Conservation (phyloP, 2,329 filamentous ascomycete species). For the Grosmannia serpens region DNA sequence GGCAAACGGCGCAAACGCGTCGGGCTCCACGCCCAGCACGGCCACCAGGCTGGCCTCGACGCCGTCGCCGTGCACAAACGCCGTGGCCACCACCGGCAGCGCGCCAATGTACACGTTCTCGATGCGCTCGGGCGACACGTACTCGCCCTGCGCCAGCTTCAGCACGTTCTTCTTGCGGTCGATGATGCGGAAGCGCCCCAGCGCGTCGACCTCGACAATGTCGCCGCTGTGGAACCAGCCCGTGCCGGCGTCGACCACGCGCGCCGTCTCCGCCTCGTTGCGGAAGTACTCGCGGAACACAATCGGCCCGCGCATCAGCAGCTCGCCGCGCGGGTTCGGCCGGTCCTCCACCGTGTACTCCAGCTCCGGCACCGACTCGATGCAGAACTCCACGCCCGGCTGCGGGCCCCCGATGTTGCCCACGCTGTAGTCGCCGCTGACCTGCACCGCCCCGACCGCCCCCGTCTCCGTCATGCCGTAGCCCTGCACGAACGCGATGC, state of each 20-base stretch:
- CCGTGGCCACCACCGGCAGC: constrained; percentile 64
- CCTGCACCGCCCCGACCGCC: constrained; percentile 61
- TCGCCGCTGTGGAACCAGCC: constrained; percentile 98
- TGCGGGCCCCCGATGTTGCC: constrained; percentile 74
- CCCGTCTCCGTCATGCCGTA: constrained; percentile 94
- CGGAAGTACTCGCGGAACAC: constrained; percentile 84
- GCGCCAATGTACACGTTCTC: constrained; percentile 89
- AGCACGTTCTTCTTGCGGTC: constrained; percentile 99
- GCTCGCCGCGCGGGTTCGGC: constrained; percentile 80
- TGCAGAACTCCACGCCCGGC: constrained; percentile 60
- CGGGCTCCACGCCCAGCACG: constrained; percentile 80
- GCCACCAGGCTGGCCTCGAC: constrained; percentile 72
- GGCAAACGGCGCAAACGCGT: constrained; percentile 70
- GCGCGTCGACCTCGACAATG: constrained; percentile 71
- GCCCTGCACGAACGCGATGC: constrained; percentile 69
- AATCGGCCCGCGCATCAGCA: constrained; percentile 69
- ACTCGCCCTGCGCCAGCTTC: constrained; percentile 95
- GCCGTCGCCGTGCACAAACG: constrained; percentile 84
- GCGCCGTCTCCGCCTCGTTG: constrained; percentile 76
- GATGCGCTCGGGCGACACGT: constrained; percentile 92
- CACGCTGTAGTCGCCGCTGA: constrained; percentile 55
- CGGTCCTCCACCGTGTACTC: constrained; percentile 83
- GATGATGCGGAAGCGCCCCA: constrained; percentile 84
- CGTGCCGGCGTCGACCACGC: constrained; percentile 62
- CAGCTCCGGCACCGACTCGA: constrained; percentile 84